Evolutionary conservation across 345 rosid genomes (phyloP).

Genomic region (Murraya paniculata): DNA sequence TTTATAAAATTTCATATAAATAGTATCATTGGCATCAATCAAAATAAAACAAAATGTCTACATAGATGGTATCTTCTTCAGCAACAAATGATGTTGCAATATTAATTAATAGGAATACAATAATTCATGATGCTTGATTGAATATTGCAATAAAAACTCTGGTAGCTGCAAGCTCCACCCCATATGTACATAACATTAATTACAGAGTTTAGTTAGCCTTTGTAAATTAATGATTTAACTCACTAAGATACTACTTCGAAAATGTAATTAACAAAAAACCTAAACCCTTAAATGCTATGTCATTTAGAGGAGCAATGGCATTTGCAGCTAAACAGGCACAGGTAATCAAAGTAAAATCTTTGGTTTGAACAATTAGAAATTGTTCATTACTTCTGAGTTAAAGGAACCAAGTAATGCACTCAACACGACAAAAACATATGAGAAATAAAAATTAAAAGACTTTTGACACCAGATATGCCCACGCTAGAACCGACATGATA

Average conservation of each 20-base stretch:
- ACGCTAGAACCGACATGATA: too few relatives aligned
- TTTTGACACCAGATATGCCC: too few relatives aligned
- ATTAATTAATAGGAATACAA: slow-evolving; percentile 78
- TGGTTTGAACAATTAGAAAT: too few relatives aligned
- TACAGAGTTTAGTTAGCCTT: too few relatives aligned
- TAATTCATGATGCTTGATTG: slow-evolving; percentile 87
- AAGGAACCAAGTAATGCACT: too few relatives aligned
- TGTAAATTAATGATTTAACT: too few relatives aligned
- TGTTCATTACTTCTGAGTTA: too few relatives aligned
- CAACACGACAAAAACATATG: too few relatives aligned
- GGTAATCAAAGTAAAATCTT: slow-evolving; percentile 34
- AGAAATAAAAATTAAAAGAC: too few relatives aligned
- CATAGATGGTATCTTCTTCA: slow-evolving; percentile 65
- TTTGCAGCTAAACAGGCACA: slow-evolving; percentile 84
- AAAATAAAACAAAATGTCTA: too few relatives aligned
- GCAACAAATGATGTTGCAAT: slow-evolving; percentile 98
- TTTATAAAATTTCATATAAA: too few relatives aligned
- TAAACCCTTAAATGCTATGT: slow-evolving; percentile 76
- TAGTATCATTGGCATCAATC: too few relatives aligned
- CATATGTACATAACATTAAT: slow-evolving; percentile 29
- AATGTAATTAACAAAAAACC: slow-evolving; percentile 26
- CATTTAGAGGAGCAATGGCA: slow-evolving; percentile 84
- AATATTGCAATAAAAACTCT: slow-evolving; percentile 93
- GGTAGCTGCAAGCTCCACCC: slow-evolving; percentile 89
- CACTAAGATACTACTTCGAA: neutral